phyloP scores from a whole-genome alignment of 305 asterid species.

The Rubia peregrina region DNA sequence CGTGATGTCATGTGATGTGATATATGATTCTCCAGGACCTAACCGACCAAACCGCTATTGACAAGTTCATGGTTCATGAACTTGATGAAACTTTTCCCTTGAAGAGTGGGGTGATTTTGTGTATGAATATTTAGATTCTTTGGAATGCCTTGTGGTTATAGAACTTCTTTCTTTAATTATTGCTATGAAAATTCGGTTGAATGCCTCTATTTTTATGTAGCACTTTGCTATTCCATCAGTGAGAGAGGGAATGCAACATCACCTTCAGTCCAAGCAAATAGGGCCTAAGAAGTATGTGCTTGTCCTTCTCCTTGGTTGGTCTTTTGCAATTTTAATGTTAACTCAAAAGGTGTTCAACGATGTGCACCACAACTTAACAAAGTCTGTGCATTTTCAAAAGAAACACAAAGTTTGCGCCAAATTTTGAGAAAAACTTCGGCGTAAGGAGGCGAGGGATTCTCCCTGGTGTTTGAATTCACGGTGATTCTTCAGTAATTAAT shows the following conservation, averaged over 20 bases:
- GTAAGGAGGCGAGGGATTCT: too few relatives aligned
- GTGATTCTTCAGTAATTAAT: too few relatives aligned
- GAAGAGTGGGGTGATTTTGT: neutral
- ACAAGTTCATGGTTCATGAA: conserved; percentile 80
- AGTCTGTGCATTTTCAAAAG: too few relatives aligned
- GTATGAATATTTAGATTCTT: neutral
- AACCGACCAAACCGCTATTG: conserved; percentile 73
- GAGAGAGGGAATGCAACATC: conserved; percentile 46
- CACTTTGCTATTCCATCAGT: conserved; percentile 45
- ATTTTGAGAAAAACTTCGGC: too few relatives aligned
- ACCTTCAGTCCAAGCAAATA: conserved; percentile 74
- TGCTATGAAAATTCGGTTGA: neutral
- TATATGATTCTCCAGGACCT: conserved; percentile 57
- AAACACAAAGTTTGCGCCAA: too few relatives aligned
- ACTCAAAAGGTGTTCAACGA: too few relatives aligned
- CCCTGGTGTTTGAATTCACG: too few relatives aligned
- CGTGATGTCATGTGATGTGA: neutral
- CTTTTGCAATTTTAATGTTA: too few relatives aligned
- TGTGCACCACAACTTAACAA: too few relatives aligned
- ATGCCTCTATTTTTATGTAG: conserved; percentile 22
- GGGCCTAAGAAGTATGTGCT: too few relatives aligned
- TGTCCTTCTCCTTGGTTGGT: too few relatives aligned
- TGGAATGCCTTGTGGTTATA: neutral
- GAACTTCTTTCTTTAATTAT: neutral
- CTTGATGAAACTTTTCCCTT: conserved; percentile 37